Conservation (phyloP, 306 rosid genomes). For the Leucaena leucocephala region DNA sequence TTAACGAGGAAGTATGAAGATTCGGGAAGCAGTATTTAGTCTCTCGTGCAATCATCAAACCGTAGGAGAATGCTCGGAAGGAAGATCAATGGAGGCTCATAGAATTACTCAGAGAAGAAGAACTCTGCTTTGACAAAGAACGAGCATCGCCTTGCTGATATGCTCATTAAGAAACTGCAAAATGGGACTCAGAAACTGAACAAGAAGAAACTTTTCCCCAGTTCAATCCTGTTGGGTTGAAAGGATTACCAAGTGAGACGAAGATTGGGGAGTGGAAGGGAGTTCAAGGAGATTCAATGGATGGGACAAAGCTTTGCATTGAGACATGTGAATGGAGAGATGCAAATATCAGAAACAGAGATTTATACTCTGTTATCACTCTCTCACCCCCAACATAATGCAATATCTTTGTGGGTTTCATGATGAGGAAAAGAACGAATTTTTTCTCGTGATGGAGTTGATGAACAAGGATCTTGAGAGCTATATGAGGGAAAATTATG, state of each 20-base stretch:
- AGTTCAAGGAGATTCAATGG: conserved; percentile 87
- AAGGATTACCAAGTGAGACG: conserved; percentile 71
- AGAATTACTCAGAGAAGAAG: conserved; percentile 68
- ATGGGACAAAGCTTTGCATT: conserved; percentile 78
- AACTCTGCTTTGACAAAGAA: conserved; percentile 52
- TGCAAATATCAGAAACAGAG: conserved; percentile 49
- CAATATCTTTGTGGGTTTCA: conserved; percentile 74
- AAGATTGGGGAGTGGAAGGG: conserved; percentile 63
- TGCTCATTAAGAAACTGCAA: conserved; percentile 55
- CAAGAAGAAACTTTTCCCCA: conserved; percentile 51
- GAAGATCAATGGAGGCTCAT: conserved; percentile 82
- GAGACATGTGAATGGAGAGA: conserved; percentile 66
- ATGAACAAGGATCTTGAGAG: conserved; percentile 68
- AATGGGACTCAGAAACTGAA: conserved; percentile 41
- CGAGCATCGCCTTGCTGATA: conserved; percentile 54
- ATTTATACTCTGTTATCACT: conserved; percentile 60
- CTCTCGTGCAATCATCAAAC: conserved; percentile 56
- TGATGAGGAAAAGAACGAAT: conserved; percentile 74
- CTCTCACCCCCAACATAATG: conserved; percentile 76
- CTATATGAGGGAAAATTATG: conserved; percentile 74
- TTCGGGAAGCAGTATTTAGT: conserved; percentile 94
- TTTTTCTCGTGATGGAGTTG: conserved; percentile 74
- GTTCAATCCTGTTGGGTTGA: conserved; percentile 52
- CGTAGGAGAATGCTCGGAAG: conserved; percentile 64
- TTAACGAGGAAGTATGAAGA: conserved; percentile 66